A percentile compares a stretch with the other conserved stretches of the same genome.
Evolutionary conservation across 768 basidiomycete genomes (phyloP).

Genomic region (Plicaturopsis crispa): DNA sequence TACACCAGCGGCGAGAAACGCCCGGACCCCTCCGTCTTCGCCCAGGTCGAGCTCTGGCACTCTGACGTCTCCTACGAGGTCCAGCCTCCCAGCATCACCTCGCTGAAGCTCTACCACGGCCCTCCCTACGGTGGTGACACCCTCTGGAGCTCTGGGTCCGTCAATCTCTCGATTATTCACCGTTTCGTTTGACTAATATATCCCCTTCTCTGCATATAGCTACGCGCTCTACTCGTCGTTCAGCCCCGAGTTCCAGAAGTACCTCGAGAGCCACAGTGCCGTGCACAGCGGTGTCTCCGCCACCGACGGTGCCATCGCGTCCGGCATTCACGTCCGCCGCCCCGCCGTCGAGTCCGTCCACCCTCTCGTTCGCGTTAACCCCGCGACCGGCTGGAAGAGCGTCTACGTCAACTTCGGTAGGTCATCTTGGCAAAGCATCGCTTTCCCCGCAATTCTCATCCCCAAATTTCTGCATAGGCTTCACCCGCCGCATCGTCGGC

Average conservation of each 20-base stretch:
- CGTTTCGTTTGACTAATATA: too few species aligned
- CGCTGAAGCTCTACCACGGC: constrained; percentile 63
- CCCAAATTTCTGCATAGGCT: constrained; percentile 34
- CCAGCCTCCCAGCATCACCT: constrained; percentile 76
- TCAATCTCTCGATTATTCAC: too few species aligned
- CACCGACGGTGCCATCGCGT: constrained; percentile 65
- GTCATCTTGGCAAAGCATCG: constrained; percentile 6
- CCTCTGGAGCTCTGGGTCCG: constrained; percentile 48
- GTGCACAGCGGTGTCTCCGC: constrained; percentile 75
- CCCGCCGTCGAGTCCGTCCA: constrained; percentile 64
- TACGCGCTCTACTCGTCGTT: constrained; percentile 81
- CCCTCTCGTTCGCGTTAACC: constrained; percentile 79
- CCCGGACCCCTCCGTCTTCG: constrained; percentile 57
- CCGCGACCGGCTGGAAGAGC: constrained; percentile 79
- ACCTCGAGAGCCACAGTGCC: constrained; percentile 66
- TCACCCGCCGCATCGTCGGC: constrained; percentile 72
- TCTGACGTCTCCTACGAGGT: constrained; percentile 80
- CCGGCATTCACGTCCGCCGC: constrained; percentile 63
- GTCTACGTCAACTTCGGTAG: constrained; percentile 73
- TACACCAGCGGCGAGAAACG: constrained; percentile 61
- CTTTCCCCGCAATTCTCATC: not conserved
- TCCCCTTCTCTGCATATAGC: constrained; percentile 27
- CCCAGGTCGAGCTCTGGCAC: constrained; percentile 76
- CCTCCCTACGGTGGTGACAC: constrained; percentile 52
- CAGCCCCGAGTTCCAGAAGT: constrained; percentile 66